Base-by-base conservation (phyloP, 1,284 basidiomycete genomes). In the Pisolithus thermaeus region DNA sequence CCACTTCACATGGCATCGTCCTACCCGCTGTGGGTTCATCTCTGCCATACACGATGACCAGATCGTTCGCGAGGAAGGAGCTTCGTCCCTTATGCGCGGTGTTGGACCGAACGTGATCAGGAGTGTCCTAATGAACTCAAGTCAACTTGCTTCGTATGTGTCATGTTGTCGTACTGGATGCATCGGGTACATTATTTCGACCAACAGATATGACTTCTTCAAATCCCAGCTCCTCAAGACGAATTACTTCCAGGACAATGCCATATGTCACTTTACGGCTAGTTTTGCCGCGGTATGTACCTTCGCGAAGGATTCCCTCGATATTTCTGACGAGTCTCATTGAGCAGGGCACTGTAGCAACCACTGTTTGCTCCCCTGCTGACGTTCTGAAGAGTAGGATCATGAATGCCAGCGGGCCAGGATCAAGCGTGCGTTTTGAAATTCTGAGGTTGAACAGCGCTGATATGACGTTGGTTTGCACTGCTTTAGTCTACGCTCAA, bases 321-420 rank as follows among this genome's bases (percentile, higher is more conserved):
- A 49, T 44, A 25, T 48, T 14, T 9, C 25, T 16, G 20, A 36
- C 8, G 22, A 28, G 8, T 42, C 30, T 18, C 18, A 12, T 22
- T 36, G 14, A 9, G 25, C 55, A 90, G 85, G 92, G 92, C 18
- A 95, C 92, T 1, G 88, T 94, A 3, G 92, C 92, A 11, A 94
- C 92, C 3, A 94, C 92, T 1, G 84, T 96, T n/a, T 95, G 92
- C 68, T 92, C 91, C 1, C 92, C 92, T 0, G 92, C 92, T 12
- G 92, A 96, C 63, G 92, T 95, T 25, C 73, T 96, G 57, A 95
- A 95, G 79, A 86, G 82, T 57, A 83, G 89, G 42, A 90, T 95
- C 61, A 95, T 95, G 92, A 92, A 90, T 62, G 90, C 91, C 0
- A 85, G 87, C 2, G 89, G 90, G 7, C 81, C 84, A 4, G 89